Evolutionary conservation across 1,284 basidiomycete genomes (phyloP), one percentile per base, ranked within the genome.

Genomic region (Ustilago sp.): DNA sequence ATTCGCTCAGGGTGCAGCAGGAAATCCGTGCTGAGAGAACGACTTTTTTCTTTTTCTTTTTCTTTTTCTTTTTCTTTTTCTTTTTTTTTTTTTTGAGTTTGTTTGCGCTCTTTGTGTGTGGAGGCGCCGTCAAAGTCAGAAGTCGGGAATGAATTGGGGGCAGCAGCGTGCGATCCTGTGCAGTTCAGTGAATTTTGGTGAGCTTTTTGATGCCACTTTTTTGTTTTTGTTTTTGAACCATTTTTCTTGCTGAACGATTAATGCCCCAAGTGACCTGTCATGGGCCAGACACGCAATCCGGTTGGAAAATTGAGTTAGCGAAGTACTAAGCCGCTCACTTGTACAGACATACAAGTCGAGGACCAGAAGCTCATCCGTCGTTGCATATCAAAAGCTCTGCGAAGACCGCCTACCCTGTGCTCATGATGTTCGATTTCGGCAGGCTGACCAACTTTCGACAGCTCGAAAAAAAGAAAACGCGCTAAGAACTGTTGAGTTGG

Each of bases 391-490:
- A 23, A 23, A 23, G 23, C 2, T 23, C 23, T 2, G 23, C 2
- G 23, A 23, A 23, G 23, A 28, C 23, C 23, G 23, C 23, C 23
- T 2, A 11, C 39, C 13, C 39, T 43, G 15, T 43, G 19, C 3
- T 45, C 15, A 38, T 38, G 36, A 13, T 45, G 43, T 45, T 45
- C 15, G 43, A 45, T 45, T 45, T 15, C 15, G 43, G 19, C 43
- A 8, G 43, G 48, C 48, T 53, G 35, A 53, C 51, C 35, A 53
- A 23, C 35, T 7, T 53, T 53, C 50, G 34, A 50, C 9, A 50
- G 15, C 41, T 45, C 41, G 15, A 28, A 28, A 50, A 50, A 50
- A 23, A 32, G 48, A 36, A n/a, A 19, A 53, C 32, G 35, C n/a
- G 51, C 8, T 3, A 28, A 28, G 23, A 28, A 28, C 23, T 3